These are phyloP conservation scores for Apiospora saccharicola DNA, from an alignment of 2,329 filamentous ascomycete species.

Conservation along the genomic window DNA sequence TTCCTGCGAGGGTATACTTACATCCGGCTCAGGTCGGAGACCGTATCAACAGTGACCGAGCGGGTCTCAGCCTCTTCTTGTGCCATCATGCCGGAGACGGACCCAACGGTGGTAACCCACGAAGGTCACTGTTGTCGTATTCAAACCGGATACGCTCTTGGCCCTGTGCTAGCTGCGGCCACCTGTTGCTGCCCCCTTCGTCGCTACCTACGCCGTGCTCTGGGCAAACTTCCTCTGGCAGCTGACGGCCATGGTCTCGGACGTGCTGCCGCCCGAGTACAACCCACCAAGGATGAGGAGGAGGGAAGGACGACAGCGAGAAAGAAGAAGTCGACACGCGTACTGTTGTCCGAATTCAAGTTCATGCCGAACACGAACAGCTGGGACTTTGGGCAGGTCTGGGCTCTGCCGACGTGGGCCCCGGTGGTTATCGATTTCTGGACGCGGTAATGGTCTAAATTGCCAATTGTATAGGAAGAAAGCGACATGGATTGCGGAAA, in stretches of 20 bases:
- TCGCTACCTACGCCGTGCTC: conserved; percentile 28
- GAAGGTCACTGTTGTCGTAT: too few species aligned
- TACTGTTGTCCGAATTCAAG: conserved; percentile 17
- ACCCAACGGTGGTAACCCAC: too few species aligned
- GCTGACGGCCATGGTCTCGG: conserved; percentile 29
- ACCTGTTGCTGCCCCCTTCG: conserved; percentile 12
- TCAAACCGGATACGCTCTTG: neutral
- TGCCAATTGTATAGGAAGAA: too few species aligned
- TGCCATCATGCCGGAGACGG: too few species aligned
- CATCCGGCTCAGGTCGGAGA: too few species aligned
- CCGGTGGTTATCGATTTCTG: conserved; percentile 30
- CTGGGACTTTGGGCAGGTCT: conserved; percentile 44
- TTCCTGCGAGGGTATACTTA: too few species aligned
- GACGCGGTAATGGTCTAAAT: neutral
- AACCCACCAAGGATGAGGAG: conserved; percentile 17
- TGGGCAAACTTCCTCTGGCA: conserved; percentile 30
- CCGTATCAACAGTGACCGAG: too few species aligned
- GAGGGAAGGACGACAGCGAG: neutral
- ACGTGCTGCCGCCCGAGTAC: neutral
- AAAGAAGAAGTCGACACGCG: neutral
- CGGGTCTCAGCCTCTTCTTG: too few species aligned
- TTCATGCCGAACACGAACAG: conserved; percentile 33
- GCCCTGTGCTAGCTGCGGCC: neutral
- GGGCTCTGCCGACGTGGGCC: conserved; percentile 41
- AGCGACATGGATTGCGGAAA: neutral